Base-by-base conservation (phyloP, 106 monocot species). In the Amphibolis antarctica region DNA sequence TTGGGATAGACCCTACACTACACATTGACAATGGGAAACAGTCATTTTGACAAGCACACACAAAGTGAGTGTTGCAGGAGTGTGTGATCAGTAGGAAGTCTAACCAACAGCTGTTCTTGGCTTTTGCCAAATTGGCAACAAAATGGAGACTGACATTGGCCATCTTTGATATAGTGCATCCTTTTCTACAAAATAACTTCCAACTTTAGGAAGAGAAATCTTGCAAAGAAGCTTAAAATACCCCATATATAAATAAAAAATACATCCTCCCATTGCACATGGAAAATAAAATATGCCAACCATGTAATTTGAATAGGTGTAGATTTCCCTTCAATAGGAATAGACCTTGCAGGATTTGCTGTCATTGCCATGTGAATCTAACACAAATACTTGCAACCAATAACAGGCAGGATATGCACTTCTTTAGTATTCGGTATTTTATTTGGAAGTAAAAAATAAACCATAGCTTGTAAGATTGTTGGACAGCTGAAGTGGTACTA, bases 361-460 rank as follows among this genome's bases (percentile, higher is more conserved):
- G 49, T 78, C 63, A 63, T 69, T 73, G 46, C 80, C 80, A 24
- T 66, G 17, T 53, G 31, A 66, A 74, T 93, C 88, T 28, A 76
- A 20, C 9, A 63, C 80, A 76, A 66, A 69, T 0, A 85, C 78
- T 53, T 80, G 92, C 49, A 93, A 11, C 80, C 78, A 88, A 48
- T 85, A 88, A 42, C 78, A 80, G 14, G 63, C 50, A 10, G 88
- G 59, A 69, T 72, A 75, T 30, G 55, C 22, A 54, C 73, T 76
- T 68, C 42, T 76, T 69, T 85, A 88, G 30, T 22, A 88, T 69
- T 76, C 82, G 42, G 82, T 76, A 75, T 88, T 85, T 85, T 82
- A 93, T 76, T 88, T 85, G 28, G 85, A 85, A 65, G 74, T 78
- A 59, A 85, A 93, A 19, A 93, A 60, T 30, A 78, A 67, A 21